Percentiles rank a stretch among this genome's conserved stretches.
These are phyloP conservation scores for Vigna mungo DNA, from an alignment of 306 rosid species.

Conservation along the genomic window DNA sequence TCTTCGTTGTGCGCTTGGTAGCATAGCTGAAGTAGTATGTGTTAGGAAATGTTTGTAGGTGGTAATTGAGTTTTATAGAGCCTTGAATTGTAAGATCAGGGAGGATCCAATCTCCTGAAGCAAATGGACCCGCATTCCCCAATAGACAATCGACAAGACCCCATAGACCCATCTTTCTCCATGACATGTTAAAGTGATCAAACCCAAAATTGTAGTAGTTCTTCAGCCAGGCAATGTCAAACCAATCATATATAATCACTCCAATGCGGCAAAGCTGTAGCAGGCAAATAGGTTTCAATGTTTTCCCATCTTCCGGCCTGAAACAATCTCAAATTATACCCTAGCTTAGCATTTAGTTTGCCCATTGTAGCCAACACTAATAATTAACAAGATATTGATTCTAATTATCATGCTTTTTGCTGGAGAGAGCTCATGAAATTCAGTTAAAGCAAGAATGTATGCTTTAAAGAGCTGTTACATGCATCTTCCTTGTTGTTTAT, in stretches of 20 bases:
- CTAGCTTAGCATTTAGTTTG: constrained; percentile 39
- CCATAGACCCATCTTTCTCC: constrained; percentile 82
- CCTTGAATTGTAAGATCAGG: constrained; percentile 99
- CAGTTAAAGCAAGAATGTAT: constrained; percentile 22
- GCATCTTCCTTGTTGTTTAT: constrained; percentile 8
- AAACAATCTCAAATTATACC: constrained; percentile 39
- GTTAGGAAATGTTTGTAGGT: constrained; percentile 72
- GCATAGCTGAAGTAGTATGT: constrained; percentile 97
- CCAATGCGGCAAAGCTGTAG: constrained; percentile 89
- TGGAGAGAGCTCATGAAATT: constrained; percentile 13
- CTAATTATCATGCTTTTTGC: background rate
- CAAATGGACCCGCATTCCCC: constrained; percentile 88
- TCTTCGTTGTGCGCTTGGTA: constrained; percentile 84
- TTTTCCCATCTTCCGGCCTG: constrained; percentile 91
- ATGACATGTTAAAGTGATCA: constrained; percentile 86
- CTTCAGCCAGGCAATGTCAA: constrained; percentile 85
- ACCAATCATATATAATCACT: constrained; percentile 90
- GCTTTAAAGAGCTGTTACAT: background rate
- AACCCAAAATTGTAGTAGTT: constrained; percentile 92
- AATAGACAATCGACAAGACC: constrained; percentile 80
- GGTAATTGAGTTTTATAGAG: constrained; percentile 65
- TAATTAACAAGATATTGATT: background rate
- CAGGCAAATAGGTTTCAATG: constrained; percentile 79
- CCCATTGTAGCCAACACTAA: constrained; percentile 16
- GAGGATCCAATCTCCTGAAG: constrained; percentile 96